Conservation (phyloP, 1,284 basidiomycete species). For the Ustilago tritici region DNA sequence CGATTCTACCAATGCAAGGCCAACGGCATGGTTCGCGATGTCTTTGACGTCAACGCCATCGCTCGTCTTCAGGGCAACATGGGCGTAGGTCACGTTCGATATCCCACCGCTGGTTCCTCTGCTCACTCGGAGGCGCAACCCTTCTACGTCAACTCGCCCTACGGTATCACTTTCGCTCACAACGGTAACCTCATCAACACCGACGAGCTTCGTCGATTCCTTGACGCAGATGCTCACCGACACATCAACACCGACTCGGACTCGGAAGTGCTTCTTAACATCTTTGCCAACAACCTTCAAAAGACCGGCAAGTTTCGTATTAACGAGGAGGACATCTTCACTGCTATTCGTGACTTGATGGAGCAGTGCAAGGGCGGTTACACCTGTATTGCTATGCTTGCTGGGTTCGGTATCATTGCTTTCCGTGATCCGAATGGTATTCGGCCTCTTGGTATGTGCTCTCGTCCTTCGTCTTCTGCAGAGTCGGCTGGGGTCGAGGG, state of each 20-base stretch:
- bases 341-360: conserved; percentile 90
- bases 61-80: conserved; percentile 87
- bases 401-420: conserved; percentile 97
- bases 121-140: conserved; percentile 98
- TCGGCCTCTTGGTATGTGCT: conserved; percentile 76
- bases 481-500: conserved; percentile 32
- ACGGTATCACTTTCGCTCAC: conserved; percentile 97
- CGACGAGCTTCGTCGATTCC: conserved; percentile 82
- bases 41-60: conserved; percentile 87
- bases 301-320: conserved; percentile 99
- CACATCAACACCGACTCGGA: conserved; percentile 99
- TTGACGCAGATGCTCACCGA: conserved; percentile 95
- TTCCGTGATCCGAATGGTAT: conserved; percentile 99
- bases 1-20: conserved; percentile 98
- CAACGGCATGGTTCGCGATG: conserved; percentile 99
- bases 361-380: conserved; percentile 89
- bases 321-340: conserved; percentile 99
- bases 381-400: conserved; percentile 97
- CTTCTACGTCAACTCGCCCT: conserved; percentile 99
- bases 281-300: conserved; percentile 97
- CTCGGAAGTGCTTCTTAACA: conserved; percentile 95
- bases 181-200: conserved; percentile 99
- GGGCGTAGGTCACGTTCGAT: conserved; percentile 89
- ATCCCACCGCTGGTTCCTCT: conserved; percentile 97
- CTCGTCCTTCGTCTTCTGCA: conserved; percentile 48